A percentile compares a stretch with the other conserved stretches of the same genome.
These are phyloP conservation scores for Lactarius pseudohatsudake DNA, from an alignment of 768 basidiomycete genomes.

Conservation along the genomic window DNA sequence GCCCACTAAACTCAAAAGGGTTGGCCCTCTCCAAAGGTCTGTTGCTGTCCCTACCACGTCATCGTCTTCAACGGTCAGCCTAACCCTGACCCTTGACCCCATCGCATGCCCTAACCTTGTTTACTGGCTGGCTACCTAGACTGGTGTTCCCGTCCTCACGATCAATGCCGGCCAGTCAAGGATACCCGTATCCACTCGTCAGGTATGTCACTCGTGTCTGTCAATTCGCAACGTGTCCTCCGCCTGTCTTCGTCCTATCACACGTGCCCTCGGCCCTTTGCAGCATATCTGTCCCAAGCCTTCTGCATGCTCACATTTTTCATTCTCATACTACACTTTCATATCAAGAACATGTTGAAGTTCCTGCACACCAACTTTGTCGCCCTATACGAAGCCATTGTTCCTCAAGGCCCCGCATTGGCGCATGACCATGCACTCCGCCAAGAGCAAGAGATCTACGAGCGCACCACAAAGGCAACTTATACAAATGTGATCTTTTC, in stretches of 20 bases:
- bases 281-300: background rate
- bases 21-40: conserved; percentile 45
- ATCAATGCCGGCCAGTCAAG: conserved; percentile 67
- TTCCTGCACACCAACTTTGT: conserved; percentile 70
- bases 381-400: conserved; percentile 60
- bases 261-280: background rate
- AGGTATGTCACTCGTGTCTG: conserved; percentile 45
- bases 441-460: conserved; percentile 81
- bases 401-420: conserved; percentile 54
- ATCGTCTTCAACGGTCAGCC: conserved; percentile 36
- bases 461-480: conserved; percentile 68
- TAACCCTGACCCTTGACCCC: background rate
- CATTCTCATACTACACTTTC: conserved; percentile 3
- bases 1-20: conserved; percentile 63
- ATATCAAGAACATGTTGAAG: conserved; percentile 66
- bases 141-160: conserved; percentile 63
- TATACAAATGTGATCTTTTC: conserved; percentile 67
- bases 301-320: conserved; percentile 11
- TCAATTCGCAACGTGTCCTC: conserved; percentile 20
- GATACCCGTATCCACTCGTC: conserved; percentile 71
- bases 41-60: conserved; percentile 45
- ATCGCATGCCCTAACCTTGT: conserved; percentile 1
- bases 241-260: background rate
- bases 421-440: conserved; percentile 76
- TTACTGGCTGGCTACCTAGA: conserved; percentile 36